A percentile compares a stretch with the other conserved stretches of the same genome.
These are phyloP conservation scores for Cercospora sp. DNA, from an alignment of 2,329 filamentous ascomycete species.

Conservation along the genomic window DNA sequence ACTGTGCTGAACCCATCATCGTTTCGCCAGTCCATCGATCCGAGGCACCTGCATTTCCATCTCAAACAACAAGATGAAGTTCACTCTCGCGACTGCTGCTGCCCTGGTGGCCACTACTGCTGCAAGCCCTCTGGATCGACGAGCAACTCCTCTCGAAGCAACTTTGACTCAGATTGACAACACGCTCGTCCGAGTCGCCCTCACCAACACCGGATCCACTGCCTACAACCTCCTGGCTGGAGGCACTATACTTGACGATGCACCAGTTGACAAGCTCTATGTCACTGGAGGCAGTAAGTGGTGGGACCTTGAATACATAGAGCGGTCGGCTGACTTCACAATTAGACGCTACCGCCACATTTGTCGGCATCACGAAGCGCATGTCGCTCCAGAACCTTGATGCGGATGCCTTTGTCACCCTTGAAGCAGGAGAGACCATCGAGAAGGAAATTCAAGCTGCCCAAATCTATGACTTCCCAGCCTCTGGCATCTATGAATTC, in stretches of 20 bases:
- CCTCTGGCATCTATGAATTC: neutral
- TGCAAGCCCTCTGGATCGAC: neutral
- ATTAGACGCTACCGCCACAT: neutral
- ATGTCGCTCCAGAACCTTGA: neutral
- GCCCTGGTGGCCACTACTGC: neutral
- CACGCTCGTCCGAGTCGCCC: neutral
- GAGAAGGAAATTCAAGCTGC: neutral
- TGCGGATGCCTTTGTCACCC: neutral
- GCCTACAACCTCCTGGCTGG: neutral
- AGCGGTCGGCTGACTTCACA: neutral
- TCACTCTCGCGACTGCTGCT: neutral
- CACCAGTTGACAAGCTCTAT: slow-evolving; percentile 4
- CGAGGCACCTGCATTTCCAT: neutral
- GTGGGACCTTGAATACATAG: neutral
- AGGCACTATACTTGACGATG: neutral
- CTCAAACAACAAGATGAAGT: neutral
- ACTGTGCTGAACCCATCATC: neutral
- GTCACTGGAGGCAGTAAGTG: neutral
- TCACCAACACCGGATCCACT: neutral
- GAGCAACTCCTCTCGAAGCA: slow-evolving; percentile 1
- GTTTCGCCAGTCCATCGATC: neutral
- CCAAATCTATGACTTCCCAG: neutral
- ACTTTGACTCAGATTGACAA: slow-evolving; percentile 1
- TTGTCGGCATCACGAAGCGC: neutral
- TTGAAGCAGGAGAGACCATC: neutral